These are phyloP conservation scores for Vigna reflexopilosa DNA, from an alignment of 306 rosid genomes.

Conservation along the genomic window DNA sequence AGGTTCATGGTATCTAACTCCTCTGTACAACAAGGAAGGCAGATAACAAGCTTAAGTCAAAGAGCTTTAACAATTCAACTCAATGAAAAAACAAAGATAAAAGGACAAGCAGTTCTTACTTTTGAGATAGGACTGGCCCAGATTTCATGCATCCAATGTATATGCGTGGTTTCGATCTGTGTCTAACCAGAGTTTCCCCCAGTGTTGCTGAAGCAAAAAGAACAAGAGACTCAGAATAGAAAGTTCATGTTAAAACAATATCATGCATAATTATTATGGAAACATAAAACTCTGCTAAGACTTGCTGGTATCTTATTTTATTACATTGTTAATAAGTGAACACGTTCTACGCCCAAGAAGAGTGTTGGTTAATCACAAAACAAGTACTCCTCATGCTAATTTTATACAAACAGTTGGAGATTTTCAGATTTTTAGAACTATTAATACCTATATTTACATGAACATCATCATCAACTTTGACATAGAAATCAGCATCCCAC, in stretches of 20 bases:
- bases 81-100: slow-evolving; percentile 14
- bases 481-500: slow-evolving; percentile 99
- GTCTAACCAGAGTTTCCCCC: slow-evolving; percentile 92
- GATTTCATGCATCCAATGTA: slow-evolving; percentile 99
- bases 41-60: slow-evolving; percentile 48
- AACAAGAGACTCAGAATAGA: slow-evolving; percentile 26
- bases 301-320: background rate
- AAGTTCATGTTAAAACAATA: background rate
- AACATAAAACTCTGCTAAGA: slow-evolving; percentile 30
- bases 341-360: slow-evolving; percentile 19
- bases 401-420: background rate
- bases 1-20: slow-evolving; percentile 98
- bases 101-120: slow-evolving; percentile 54
- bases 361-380: slow-evolving; percentile 5
- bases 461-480: slow-evolving; percentile 97
- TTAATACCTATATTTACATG: slow-evolving; percentile 93
- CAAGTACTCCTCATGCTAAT: slow-evolving; percentile 19
- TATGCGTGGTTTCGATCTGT: slow-evolving; percentile 72
- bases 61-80: background rate
- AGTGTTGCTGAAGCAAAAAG: slow-evolving; percentile 75
- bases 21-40: slow-evolving; percentile 61
- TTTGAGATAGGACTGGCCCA: slow-evolving; percentile 91
- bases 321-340: slow-evolving; percentile 14
- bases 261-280: background rate
- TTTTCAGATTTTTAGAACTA: slow-evolving; percentile 23